Conservation (phyloP, 208 protist species). For the Trypanosoma grayi region DNA sequence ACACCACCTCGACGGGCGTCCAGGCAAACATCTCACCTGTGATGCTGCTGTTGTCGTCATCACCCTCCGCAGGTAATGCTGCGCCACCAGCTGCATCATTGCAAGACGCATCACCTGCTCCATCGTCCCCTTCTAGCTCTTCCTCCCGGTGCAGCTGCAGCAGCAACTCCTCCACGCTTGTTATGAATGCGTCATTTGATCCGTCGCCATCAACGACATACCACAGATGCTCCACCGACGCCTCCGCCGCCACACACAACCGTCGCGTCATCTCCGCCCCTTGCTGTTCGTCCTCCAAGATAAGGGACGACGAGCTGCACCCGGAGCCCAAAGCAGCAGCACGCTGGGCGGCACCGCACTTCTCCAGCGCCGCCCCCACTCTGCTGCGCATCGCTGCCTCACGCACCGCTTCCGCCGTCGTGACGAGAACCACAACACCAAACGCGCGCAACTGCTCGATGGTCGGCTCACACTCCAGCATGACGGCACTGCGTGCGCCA, state of each 20-base stretch:
- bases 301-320: not conserved
- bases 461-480: not conserved
- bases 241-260: constrained; percentile 13
- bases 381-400: not conserved
- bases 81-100: constrained; percentile 12
- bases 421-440: constrained; percentile 24
- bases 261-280: not conserved
- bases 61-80: not conserved
- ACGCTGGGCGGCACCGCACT: not conserved
- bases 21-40: not conserved
- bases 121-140: not conserved
- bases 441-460: constrained; percentile 6
- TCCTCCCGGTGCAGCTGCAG: not conserved
- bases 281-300: constrained; percentile 1
- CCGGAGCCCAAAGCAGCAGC: not conserved
- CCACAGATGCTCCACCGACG: not conserved
- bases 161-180: constrained; percentile 9
- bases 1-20: constrained; percentile 39
- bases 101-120: constrained; percentile 1
- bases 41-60: not conserved
- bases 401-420: constrained; percentile 6
- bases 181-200: not conserved
- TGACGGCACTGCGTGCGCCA: constrained; percentile 7
- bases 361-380: not conserved
- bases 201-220: constrained; percentile 24